Percentiles rank a stretch among this genome's conserved stretches.
phyloP scores from a whole-genome alignment of 352 stramenopile genomes.

The Phytophthora rubi region DNA sequence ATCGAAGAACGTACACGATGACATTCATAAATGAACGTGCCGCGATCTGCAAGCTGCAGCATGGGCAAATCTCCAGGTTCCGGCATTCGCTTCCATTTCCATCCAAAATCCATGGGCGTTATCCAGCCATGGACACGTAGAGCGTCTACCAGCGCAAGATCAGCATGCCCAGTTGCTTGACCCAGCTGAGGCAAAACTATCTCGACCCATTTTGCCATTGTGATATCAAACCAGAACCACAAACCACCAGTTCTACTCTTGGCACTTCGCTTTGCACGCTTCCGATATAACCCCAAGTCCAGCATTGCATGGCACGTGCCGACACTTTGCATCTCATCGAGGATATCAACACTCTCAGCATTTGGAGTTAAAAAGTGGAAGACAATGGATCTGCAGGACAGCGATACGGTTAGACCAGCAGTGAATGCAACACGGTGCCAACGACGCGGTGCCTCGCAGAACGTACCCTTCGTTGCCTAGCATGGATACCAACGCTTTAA shows the following conservation, averaged over 20 bases:
- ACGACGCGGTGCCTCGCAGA: background rate
- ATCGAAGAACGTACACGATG: slow-evolving; percentile 36
- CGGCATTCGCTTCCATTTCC: slow-evolving; percentile 13
- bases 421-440: background rate
- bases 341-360: slow-evolving; percentile 25
- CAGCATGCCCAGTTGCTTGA: background rate
- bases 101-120: slow-evolving; percentile 43
- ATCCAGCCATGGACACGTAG: slow-evolving; percentile 29
- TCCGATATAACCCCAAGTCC: slow-evolving; percentile 33
- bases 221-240: slow-evolving; percentile 49
- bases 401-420: background rate
- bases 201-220: slow-evolving; percentile 45
- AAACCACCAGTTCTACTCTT: slow-evolving; percentile 34
- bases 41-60: slow-evolving; percentile 45
- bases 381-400: slow-evolving; percentile 26
- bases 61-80: slow-evolving; percentile 27
- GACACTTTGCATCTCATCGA: slow-evolving; percentile 34
- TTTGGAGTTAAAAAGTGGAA: slow-evolving; percentile 43
- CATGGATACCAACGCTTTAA: slow-evolving; percentile 28
- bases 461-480: slow-evolving; percentile 38
- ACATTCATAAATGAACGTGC: slow-evolving; percentile 51
- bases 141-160: slow-evolving; percentile 11
- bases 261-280: slow-evolving; percentile 29
- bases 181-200: slow-evolving; percentile 12
- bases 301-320: slow-evolving; percentile 39